Conservation (phyloP, 371 early-diverging fungal species). For the Apophysomyces ossiformis region DNA sequence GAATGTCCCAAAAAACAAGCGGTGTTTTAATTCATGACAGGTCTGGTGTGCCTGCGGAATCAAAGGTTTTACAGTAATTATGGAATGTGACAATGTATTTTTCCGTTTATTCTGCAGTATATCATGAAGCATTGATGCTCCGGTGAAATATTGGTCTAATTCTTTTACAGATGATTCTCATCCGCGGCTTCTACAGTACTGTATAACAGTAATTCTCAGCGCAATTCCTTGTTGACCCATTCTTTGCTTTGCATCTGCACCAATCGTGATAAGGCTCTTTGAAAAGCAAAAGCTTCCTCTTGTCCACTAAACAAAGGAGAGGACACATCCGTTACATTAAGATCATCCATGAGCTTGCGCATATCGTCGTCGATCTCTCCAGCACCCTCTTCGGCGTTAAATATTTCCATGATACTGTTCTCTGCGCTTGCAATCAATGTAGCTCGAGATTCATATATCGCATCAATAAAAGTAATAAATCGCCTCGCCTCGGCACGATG, state of each 20-base stretch:
- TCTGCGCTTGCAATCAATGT: constrained; percentile 78
- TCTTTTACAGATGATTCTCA: not conserved
- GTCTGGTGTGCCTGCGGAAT: too few species aligned
- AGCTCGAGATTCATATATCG: constrained; percentile 80
- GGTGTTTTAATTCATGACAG: too few species aligned
- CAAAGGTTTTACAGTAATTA: too few species aligned
- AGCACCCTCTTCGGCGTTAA: constrained; percentile 59
- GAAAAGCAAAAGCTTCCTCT: constrained; percentile 97
- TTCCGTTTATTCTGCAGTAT: too few species aligned
- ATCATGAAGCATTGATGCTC: too few species aligned
- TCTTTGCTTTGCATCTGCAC: constrained; percentile 87
- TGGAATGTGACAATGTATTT: too few species aligned
- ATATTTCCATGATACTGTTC: constrained; percentile 66
- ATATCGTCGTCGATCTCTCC: constrained; percentile 41
- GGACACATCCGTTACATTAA: constrained; percentile 50
- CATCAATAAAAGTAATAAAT: constrained; percentile 94
- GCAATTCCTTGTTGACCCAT: constrained; percentile 47
- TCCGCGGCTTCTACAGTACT: not conserved
- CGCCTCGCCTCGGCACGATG: constrained; percentile 89
- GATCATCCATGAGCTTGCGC: constrained; percentile 47
- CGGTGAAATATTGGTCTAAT: too few species aligned
- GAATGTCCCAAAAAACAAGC: too few species aligned
- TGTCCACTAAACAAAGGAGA: constrained; percentile 83
- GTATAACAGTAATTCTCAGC: not conserved
- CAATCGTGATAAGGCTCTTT: constrained; percentile 87